These are phyloP conservation scores for Aspergillus nanangensis DNA, from an alignment of 495 filamentous ascomycete species.

Conservation along the genomic window DNA sequence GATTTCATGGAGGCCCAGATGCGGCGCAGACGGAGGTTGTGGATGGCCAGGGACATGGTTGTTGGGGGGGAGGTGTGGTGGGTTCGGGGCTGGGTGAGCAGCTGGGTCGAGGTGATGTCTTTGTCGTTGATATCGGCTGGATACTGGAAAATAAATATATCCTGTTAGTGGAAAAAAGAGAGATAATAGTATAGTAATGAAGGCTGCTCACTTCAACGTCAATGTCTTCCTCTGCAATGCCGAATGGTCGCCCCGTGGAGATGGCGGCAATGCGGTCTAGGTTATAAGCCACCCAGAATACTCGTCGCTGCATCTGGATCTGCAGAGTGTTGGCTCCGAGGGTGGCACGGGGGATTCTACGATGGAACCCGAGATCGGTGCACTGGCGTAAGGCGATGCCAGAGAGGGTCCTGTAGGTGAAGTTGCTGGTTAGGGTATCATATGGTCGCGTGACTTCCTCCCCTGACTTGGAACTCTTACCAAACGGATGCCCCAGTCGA, in stretches of 20 bases:
- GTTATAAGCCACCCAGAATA: conserved; percentile 13
- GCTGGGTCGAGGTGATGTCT: no score
- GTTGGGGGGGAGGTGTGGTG: conserved; percentile 8
- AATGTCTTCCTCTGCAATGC: conserved; percentile 7
- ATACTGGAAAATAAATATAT: no score
- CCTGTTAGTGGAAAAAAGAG: no score
- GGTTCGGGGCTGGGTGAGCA: not conserved
- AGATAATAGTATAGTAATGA: conserved; percentile 1
- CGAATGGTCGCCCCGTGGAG: conserved; percentile 10
- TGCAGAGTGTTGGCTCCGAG: not conserved
- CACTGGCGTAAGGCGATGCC: conserved; percentile 15
- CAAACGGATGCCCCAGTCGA: conserved; percentile 7
- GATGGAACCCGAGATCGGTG: conserved; percentile 16
- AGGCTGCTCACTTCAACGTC: conserved; percentile 17
- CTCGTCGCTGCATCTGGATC: conserved; percentile 7
- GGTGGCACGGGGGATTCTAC: conserved; percentile 2
- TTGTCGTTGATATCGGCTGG: no score
- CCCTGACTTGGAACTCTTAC: conserved; percentile 5
- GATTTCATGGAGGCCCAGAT: conserved; percentile 8
- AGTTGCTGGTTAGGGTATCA: no score
- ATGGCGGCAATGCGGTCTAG: conserved; percentile 9
- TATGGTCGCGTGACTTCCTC: no score
- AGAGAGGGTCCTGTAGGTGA: conserved; percentile 13
- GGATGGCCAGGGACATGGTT: conserved; percentile 12
- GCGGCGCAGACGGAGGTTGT: conserved; percentile 10